Evolutionary conservation across 352 stramenopile genomes (phyloP).

Genomic region (Globisporangium polare): DNA sequence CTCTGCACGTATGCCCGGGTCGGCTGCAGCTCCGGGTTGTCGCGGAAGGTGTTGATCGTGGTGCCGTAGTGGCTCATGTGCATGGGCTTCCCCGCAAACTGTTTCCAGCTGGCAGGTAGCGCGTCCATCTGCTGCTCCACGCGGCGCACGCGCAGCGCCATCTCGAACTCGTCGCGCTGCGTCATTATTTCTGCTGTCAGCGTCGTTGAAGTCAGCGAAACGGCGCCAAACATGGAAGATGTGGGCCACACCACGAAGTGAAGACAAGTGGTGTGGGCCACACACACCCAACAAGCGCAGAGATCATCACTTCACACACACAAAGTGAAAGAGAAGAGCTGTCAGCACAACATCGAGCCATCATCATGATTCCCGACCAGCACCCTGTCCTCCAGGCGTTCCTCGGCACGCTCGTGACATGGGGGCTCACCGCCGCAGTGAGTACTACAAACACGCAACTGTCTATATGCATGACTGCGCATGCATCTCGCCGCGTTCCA

Average conservation of each 20-base stretch:
- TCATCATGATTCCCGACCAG: slow-evolving; percentile 65
- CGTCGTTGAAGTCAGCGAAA: not conserved
- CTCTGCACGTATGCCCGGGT: slow-evolving; percentile 40
- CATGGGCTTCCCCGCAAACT: slow-evolving; percentile 46
- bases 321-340: slow-evolving; percentile 1
- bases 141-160: slow-evolving; percentile 34
- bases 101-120: slow-evolving; percentile 39
- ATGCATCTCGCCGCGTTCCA: not conserved
- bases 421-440: slow-evolving; percentile 78
- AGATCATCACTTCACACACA: not conserved
- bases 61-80: slow-evolving; percentile 58
- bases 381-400: slow-evolving; percentile 78
- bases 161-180: slow-evolving; percentile 25
- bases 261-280: slow-evolving; percentile 1
- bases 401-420: slow-evolving; percentile 79
- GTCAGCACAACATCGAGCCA: not conserved
- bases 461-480: not conserved
- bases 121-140: slow-evolving; percentile 56
- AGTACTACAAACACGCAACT: not conserved
- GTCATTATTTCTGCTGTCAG: not conserved
- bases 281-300: no score
- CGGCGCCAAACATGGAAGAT: not conserved
- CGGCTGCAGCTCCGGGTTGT: slow-evolving; percentile 45
- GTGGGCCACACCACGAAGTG: not conserved
- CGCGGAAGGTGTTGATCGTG: slow-evolving; percentile 60